Percentiles rank a stretch among this genome's conserved stretches.
Conservation (phyloP, 164 flowering plant species). For the Magnolia changhungtana region DNA sequence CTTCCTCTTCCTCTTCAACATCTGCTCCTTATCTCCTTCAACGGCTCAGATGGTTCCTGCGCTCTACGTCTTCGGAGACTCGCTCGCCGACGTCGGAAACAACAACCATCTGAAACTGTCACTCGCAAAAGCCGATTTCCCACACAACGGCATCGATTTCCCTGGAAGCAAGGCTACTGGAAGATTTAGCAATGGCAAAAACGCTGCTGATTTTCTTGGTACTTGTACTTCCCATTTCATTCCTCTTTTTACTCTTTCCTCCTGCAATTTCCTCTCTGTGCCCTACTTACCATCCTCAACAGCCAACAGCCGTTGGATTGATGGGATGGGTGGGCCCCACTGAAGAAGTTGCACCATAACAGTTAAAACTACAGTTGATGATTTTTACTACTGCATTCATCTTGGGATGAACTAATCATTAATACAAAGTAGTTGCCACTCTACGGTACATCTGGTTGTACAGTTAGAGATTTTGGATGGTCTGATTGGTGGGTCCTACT, state of each 20-base stretch:
- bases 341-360: too few relatives aligned
- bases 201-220: constrained; percentile 78
- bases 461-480: too few relatives aligned
- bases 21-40: neutral
- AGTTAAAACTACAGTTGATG: too few relatives aligned
- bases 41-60: constrained; percentile 45
- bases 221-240: constrained; percentile 5
- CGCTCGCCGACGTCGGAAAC: constrained; percentile 77
- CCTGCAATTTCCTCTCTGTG: neutral
- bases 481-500: too few relatives aligned
- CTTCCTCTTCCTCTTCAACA: constrained; percentile 2
- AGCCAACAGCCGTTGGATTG: neutral
- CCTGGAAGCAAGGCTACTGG: constrained; percentile 61
- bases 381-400: too few relatives aligned
- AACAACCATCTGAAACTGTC: constrained; percentile 56
- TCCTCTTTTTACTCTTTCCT: neutral
- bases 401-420: too few relatives aligned
- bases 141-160: constrained; percentile 77
- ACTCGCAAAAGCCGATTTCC: constrained; percentile 57
- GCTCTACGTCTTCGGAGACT: constrained; percentile 70
- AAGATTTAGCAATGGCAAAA: constrained; percentile 76
- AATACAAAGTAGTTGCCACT: too few relatives aligned
- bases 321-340: too few relatives aligned
- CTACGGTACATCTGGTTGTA: too few relatives aligned
- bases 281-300: neutral